Evolutionary conservation across 805 yeast species (phyloP).

Genomic region (Candida lessepsii): DNA sequence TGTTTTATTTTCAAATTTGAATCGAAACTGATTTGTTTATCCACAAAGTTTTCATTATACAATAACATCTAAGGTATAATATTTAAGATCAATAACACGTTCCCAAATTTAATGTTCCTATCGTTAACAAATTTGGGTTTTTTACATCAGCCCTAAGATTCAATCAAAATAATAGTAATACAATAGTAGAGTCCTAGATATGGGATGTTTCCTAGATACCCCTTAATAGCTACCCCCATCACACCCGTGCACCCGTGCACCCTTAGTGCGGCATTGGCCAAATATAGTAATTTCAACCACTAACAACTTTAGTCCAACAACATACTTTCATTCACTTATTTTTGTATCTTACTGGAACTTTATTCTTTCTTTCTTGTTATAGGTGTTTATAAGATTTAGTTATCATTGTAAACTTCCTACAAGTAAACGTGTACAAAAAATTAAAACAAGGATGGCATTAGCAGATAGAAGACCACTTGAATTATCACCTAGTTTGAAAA

Average conservation of each 20-base stretch:
- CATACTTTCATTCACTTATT: constrained; percentile 10
- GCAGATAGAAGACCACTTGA: constrained; percentile 66
- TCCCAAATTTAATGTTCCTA: background rate
- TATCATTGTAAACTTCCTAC: constrained; percentile 16
- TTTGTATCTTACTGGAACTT: constrained; percentile 11
- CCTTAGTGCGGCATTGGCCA: constrained; percentile 2
- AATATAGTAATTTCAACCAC: background rate
- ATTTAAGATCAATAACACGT: background rate
- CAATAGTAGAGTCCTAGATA: background rate
- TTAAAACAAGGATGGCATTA: constrained; percentile 49
- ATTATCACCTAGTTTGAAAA: constrained; percentile 40
- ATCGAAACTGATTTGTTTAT: background rate
- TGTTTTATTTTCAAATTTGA: background rate
- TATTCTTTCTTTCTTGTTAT: constrained; percentile 13
- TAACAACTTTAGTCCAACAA: constrained; percentile 7
- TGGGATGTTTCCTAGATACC: background rate
- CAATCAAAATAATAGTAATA: background rate
- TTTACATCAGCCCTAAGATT: too few relatives aligned
- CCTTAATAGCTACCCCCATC: background rate
- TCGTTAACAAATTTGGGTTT: too few relatives aligned
- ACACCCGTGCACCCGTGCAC: background rate
- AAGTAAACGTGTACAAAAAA: constrained; percentile 1
- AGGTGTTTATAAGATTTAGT: constrained; percentile 18
- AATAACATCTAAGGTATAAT: background rate
- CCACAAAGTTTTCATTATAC: background rate